Evolutionary conservation across 345 rosid species (phyloP).

Genomic region (Brassica juncea): DNA sequence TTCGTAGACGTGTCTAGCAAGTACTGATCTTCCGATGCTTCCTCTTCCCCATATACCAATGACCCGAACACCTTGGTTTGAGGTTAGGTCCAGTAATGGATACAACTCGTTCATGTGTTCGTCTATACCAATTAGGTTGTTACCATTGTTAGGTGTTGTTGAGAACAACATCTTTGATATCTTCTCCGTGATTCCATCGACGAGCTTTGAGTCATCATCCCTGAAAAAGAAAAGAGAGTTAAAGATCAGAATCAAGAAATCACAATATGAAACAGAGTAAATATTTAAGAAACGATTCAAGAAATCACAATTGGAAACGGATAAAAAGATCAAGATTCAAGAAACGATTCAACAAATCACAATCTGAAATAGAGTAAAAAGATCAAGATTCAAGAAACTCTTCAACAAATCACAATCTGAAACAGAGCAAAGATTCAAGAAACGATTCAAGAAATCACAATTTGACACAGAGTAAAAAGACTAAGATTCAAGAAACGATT

Average conservation of each 20-base stretch:
- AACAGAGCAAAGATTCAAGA: no score
- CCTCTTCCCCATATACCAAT: slow-evolving; percentile 42
- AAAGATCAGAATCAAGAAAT: not conserved
- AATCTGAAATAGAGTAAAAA: not conserved
- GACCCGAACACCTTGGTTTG: slow-evolving; percentile 4
- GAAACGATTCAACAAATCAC: not conserved
- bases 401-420: no score
- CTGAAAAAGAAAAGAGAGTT: slow-evolving; percentile 9
- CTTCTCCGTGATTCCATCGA: slow-evolving; percentile 28
- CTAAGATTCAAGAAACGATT: not conserved
- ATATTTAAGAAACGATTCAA: no score
- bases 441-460: no score
- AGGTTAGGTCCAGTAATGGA: slow-evolving; percentile 15
- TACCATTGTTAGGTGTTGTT: not conserved
- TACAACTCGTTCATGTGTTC: slow-evolving; percentile 17
- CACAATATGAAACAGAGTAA: not conserved
- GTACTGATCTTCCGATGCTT: slow-evolving; percentile 35
- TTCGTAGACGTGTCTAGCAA: slow-evolving; percentile 32
- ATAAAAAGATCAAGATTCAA: not conserved
- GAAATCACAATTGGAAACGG: no score
- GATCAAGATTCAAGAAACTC: no score
- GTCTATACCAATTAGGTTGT: slow-evolving; percentile 40
- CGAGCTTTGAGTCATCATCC: slow-evolving; percentile 38
- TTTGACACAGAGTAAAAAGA: no score
- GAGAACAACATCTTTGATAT: slow-evolving; percentile 25